Base-by-base conservation (phyloP, 345 rosid species). In the Erodium maritimum region DNA sequence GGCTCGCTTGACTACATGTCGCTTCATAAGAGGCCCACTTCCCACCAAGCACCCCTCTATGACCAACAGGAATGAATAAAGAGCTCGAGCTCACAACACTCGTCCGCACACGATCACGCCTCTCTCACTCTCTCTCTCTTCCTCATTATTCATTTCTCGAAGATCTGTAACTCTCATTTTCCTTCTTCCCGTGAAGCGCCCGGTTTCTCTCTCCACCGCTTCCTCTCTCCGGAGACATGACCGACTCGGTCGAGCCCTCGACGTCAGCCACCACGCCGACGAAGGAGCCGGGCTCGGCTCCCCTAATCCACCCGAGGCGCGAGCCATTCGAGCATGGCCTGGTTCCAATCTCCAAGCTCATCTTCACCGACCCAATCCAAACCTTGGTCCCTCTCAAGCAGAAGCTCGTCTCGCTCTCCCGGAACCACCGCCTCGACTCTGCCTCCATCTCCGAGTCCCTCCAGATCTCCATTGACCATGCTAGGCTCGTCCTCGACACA, bases 291-390 rank as follows among this genome's bases (percentile, higher is more conserved):
- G 77, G 62, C 66, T 77, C 87, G 34, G 69, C 45, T 67, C 72
- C 83, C 20, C 65, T 73, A 23, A 73, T 94, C 77, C 96, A 81
- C 61, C 96, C 95, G 0, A 77, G 96, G 12, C 90, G 99, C 16
- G 99, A 81, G 68, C 82, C 96, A 10, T 94, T 90, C 69, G 99
- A 94, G 83, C 83, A 90, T 72, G 99, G 99, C 0, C 95, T 94
- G 68, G 83, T 94, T 50, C 96, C 95, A 60, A 87, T 94, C 74
- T 89, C 81, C 66, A 94, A 90, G 74, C 90, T 94, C 67, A 79
- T 94, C 64, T 84, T 85, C 63, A 67, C 80, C 33, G 99, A 94
- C 81, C 95, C 95, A 60, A 83, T 79, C 64, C 90, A 80, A 70
- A 72, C 82, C 70, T 82, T 90, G 22, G 73, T 75, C 14, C 88